These are phyloP conservation scores for Capsella bursapastoris DNA, from an alignment of 345 rosid genomes.

Conservation along the genomic window DNA sequence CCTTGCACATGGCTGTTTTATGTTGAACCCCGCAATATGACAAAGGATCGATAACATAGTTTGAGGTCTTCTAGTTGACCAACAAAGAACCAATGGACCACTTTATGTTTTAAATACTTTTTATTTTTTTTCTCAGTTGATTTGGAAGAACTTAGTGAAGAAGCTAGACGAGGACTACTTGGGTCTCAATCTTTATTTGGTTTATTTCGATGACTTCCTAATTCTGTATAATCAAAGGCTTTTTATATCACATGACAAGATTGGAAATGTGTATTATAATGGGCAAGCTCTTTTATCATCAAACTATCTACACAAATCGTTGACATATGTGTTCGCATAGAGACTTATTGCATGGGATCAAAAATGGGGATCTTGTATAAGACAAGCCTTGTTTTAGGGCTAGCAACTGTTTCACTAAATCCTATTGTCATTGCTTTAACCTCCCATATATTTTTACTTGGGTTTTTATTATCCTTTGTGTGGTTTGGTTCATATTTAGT, in stretches of 20 bases:
- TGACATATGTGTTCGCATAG: background rate
- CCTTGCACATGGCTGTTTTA: slow-evolving; percentile 1
- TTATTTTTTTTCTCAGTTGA: background rate
- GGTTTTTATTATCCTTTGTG: background rate
- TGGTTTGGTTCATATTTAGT: background rate
- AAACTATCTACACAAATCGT: background rate
- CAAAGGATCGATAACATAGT: background rate
- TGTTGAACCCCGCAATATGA: slow-evolving; percentile 1
- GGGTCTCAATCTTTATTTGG: background rate
- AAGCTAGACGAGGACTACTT: background rate
- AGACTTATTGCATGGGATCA: background rate
- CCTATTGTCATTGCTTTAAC: background rate
- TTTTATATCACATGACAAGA: background rate
- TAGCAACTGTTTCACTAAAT: background rate
- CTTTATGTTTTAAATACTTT: background rate
- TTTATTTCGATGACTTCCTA: background rate
- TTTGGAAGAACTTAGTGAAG: slow-evolving; percentile 8
- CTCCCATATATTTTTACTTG: background rate
- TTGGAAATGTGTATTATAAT: background rate
- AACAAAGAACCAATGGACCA: background rate
- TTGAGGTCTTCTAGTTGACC: slow-evolving; percentile 17
- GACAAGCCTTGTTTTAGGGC: background rate
- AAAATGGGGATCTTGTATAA: background rate
- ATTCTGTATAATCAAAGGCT: background rate
- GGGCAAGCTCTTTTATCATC: background rate